Conservation (phyloP, 352 stramenopile genomes). For the Pythium brachiatum region DNA sequence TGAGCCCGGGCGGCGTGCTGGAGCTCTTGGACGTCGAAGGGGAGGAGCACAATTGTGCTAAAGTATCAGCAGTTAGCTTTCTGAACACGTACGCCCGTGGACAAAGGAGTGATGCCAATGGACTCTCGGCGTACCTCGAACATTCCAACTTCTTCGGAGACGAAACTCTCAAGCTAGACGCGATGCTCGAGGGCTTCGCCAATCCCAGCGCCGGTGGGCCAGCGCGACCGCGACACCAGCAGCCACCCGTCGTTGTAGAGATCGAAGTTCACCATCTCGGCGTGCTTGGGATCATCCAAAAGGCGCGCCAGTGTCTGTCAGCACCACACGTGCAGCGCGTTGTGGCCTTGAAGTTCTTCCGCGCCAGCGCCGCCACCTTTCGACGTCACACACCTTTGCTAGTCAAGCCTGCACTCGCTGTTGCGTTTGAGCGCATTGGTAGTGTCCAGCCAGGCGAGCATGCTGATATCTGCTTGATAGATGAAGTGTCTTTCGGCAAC, state of each 20-base stretch:
- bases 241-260: background rate
- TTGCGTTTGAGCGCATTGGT: background rate
- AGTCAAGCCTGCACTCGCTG: background rate
- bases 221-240: too few relatives aligned
- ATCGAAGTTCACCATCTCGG: background rate
- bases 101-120: too few relatives aligned
- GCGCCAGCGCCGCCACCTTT: background rate
- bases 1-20: background rate
- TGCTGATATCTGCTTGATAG: background rate
- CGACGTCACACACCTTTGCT: background rate
- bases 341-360: background rate
- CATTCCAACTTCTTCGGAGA: too few relatives aligned
- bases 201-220: too few relatives aligned
- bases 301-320: background rate
- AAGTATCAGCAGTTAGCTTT: background rate
- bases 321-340: background rate
- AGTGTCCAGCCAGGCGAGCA: background rate
- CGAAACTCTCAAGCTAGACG: too few relatives aligned
- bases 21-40: constrained; percentile 4
- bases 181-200: too few relatives aligned
- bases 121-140: too few relatives aligned
- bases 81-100: too few relatives aligned
- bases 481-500: background rate
- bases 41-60: background rate
- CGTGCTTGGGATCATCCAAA: background rate